These are phyloP conservation scores for Picochlorum sp. DNA, from an alignment of 139 green algal genomes.

Conservation along the genomic window DNA sequence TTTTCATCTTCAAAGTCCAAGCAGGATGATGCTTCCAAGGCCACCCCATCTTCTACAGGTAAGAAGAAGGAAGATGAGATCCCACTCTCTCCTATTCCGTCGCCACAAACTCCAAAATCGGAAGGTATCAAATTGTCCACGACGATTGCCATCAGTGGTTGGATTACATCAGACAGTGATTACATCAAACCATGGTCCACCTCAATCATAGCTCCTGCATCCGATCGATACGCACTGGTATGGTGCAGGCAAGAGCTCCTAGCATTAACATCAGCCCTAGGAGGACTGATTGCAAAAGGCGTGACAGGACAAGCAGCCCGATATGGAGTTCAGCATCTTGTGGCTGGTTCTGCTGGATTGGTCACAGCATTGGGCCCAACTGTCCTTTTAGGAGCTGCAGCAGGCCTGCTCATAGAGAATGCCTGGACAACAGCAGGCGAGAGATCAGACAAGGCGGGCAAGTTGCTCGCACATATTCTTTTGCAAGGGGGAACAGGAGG, in stretches of 20 bases:
- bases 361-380: slow-evolving; percentile 41
- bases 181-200: slow-evolving; percentile 50
- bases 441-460: slow-evolving; percentile 43
- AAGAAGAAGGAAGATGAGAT: slow-evolving; percentile 8
- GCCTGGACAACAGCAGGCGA: slow-evolving; percentile 47
- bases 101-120: neutral
- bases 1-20: neutral
- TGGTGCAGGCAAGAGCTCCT: slow-evolving; percentile 64
- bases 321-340: slow-evolving; percentile 34
- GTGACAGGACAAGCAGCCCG: slow-evolving; percentile 28
- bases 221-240: slow-evolving; percentile 11
- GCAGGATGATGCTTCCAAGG: slow-evolving; percentile 3
- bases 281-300: slow-evolving; percentile 33
- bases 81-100: neutral
- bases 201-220: slow-evolving; percentile 5
- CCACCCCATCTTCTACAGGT: neutral
- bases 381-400: slow-evolving; percentile 24
- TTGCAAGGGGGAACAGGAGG: slow-evolving; percentile 47
- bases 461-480: slow-evolving; percentile 56
- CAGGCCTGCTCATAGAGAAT: slow-evolving; percentile 37
- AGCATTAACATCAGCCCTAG: slow-evolving; percentile 31
- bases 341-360: slow-evolving; percentile 37
- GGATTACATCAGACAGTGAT: slow-evolving; percentile 42
- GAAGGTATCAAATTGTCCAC: slow-evolving; percentile 35
- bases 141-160: slow-evolving; percentile 58